These are phyloP conservation scores for Solanum hybrid DNA, from an alignment of 305 asterid genomes.

Conservation along the genomic window DNA sequence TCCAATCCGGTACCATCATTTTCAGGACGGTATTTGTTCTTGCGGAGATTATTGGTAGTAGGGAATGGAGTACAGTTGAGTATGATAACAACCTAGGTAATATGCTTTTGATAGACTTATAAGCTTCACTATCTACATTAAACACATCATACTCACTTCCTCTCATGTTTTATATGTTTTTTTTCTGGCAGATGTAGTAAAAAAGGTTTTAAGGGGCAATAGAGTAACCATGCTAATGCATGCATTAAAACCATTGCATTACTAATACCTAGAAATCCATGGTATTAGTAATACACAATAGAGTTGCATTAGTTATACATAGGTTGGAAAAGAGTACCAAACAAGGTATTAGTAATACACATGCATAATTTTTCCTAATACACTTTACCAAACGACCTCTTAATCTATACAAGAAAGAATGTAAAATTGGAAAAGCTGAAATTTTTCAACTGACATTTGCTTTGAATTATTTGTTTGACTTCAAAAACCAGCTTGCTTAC, in stretches of 20 bases:
- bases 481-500: neutral
- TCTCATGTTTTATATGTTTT: neutral
- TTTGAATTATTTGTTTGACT: neutral
- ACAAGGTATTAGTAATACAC: neutral
- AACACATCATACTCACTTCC: neutral
- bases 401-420: neutral
- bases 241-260: neutral
- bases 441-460: neutral
- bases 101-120: neutral
- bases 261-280: neutral
- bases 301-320: neutral
- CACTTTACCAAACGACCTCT: neutral
- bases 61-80: neutral
- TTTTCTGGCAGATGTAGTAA: neutral
- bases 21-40: conserved; percentile 57
- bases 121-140: neutral
- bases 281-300: neutral
- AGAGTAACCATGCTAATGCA: neutral
- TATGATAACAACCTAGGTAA: neutral
- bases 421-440: neutral
- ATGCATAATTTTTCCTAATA: neutral
- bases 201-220: neutral
- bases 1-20: conserved; percentile 79
- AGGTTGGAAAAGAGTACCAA: neutral
- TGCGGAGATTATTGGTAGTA: conserved; percentile 74